Evolutionary conservation across 805 yeast genomes (phyloP), one percentile per base, ranked within the genome.

Genomic region (Metschnikowia orientalis): DNA sequence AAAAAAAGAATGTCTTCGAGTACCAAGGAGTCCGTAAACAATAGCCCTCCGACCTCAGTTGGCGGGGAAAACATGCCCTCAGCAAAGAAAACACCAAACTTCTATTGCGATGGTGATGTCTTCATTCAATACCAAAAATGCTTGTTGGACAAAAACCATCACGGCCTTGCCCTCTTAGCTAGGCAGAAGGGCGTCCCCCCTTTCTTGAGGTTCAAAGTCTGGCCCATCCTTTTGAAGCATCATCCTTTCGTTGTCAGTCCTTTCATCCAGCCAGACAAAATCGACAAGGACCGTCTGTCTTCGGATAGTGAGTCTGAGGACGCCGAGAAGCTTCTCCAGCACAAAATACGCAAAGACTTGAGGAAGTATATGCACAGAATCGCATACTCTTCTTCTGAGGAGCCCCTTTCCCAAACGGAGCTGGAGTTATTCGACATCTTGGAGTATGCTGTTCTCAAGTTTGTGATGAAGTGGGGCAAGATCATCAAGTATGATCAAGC

Each of bases 171-270:
- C 1, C 64, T 77, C 43, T 57, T 89, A 5, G 90, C 95, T 4
- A 70, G 95, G 42, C 88, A 81, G 44, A 66, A 77, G 36, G 97
- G 97, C 3, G 67, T 88, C 17, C 97, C 97, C 1, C 90, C 95
- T 1, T 71, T 77, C 36, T 63, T 87, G 34, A 69, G 97, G 39
- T 77, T 76, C 44, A 66, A 71, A 36, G 82, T 85, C 6, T 89
- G 97, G 97, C 95, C 96, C 1, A 59, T 85, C 4, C 57, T 89
- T 31, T 57, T 89, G 37, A 79, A 79, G 45, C 77, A 77, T 48
- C 97, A 89, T 55, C 96, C 97, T 1, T 84, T 79, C 63, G 95
- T 86, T 9, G 58, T 75, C 19, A 68, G 77, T 30, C 95, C 96
- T 0, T 81, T 75, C 45, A 69, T 86, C 22, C 72, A 74, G 41